Conservation (phyloP, 495 filamentous ascomycete species). For the Trichoderma reesei region DNA sequence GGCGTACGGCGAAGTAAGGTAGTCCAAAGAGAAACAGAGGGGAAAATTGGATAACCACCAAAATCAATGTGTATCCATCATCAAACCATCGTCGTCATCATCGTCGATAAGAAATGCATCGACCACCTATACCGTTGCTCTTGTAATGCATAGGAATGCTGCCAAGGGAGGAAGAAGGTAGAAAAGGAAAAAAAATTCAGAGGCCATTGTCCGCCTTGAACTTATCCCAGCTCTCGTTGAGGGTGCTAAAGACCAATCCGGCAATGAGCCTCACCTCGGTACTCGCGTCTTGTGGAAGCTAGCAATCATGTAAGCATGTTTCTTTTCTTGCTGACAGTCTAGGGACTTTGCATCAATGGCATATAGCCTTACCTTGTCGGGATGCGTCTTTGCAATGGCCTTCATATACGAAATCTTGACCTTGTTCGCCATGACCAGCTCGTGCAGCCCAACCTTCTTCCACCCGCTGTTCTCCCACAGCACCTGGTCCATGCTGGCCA, state of each 20-base stretch:
- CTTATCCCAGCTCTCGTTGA: slow-evolving; percentile 98
- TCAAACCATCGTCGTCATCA: background rate
- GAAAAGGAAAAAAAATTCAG: slow-evolving; percentile 20
- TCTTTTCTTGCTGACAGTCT: background rate
- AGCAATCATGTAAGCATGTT: slow-evolving; percentile 14
- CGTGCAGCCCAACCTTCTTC: slow-evolving; percentile 93
- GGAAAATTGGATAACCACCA: background rate
- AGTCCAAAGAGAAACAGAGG: background rate
- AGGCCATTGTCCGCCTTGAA: slow-evolving; percentile 86
- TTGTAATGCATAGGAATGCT: background rate
- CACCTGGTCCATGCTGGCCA: slow-evolving; percentile 81
- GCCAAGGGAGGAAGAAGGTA: background rate
- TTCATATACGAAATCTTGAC: slow-evolving; percentile 99
- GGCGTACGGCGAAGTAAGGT: slow-evolving; percentile 9
- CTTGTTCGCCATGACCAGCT: slow-evolving; percentile 79
- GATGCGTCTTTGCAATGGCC: slow-evolving; percentile 95
- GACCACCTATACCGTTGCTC: background rate
- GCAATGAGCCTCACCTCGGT: slow-evolving; percentile 93
- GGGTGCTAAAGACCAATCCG: slow-evolving; percentile 75
- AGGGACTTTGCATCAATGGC: background rate
- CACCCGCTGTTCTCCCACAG: slow-evolving; percentile 87
- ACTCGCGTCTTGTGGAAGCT: slow-evolving; percentile 82
- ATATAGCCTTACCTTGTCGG: slow-evolving; percentile 75
- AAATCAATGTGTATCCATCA: background rate
- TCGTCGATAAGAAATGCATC: background rate